These are phyloP conservation scores for Leptomonas seymouri DNA, from an alignment of 208 protist genomes.

Conservation along the genomic window DNA sequence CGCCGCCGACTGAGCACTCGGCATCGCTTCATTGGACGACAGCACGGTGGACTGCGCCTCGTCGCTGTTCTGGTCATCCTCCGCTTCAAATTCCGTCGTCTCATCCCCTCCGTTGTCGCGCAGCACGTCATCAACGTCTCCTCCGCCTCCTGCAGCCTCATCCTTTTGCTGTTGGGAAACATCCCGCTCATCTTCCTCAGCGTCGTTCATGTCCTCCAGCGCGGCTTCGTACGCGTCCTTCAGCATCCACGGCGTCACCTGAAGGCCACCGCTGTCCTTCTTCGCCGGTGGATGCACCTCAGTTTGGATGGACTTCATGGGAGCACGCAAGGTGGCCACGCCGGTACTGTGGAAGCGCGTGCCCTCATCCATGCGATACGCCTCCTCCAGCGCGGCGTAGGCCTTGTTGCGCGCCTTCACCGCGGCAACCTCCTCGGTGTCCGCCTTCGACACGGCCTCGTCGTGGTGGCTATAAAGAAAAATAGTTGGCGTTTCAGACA, in stretches of 20 bases:
- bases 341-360: constrained; percentile 82
- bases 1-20: neutral
- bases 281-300: constrained; percentile 75
- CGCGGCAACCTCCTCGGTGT: constrained; percentile 40
- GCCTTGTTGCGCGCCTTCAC: constrained; percentile 57
- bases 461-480: constrained; percentile 89
- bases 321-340: constrained; percentile 76
- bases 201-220: constrained; percentile 52
- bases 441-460: constrained; percentile 78
- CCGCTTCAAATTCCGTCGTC: constrained; percentile 16
- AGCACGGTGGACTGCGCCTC: constrained; percentile 43
- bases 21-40: constrained; percentile 26
- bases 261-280: constrained; percentile 57
- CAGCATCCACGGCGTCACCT: constrained; percentile 92
- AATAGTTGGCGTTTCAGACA: constrained; percentile 86
- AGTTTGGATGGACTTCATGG: constrained; percentile 86
- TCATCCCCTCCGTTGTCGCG: constrained; percentile 47
- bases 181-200: constrained; percentile 56
- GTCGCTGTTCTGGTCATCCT: constrained; percentile 31
- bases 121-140: constrained; percentile 33
- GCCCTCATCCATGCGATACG: constrained; percentile 68
- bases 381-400: constrained; percentile 55
- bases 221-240: constrained; percentile 71
- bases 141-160: constrained; percentile 9
- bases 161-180: constrained; percentile 17